Percentiles rank a stretch among this genome's conserved stretches.
phyloP scores from a whole-genome alignment of 73 alveolate species.

The Loxodes magnus region DNA sequence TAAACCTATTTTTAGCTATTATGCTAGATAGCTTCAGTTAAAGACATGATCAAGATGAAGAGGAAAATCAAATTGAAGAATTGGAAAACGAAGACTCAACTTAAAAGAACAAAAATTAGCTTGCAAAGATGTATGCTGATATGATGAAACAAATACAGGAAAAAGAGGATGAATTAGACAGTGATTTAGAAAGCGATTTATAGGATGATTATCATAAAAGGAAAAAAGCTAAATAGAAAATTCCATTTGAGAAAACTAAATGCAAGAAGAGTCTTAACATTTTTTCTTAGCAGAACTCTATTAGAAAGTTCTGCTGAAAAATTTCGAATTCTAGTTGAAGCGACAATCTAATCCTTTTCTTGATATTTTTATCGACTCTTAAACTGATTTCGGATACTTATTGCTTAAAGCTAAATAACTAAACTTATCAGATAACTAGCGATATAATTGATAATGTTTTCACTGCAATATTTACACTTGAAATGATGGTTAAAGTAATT shows the following conservation, averaged over 20 bases:
- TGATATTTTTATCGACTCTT: constrained; percentile 23
- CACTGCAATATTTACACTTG: constrained; percentile 21
- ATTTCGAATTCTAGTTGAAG: not conserved
- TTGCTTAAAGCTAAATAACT: not conserved
- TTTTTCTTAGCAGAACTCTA: not conserved
- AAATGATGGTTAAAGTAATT: constrained; percentile 16
- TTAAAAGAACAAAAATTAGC: not conserved
- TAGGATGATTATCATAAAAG: not conserved
- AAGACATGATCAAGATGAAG: not conserved
- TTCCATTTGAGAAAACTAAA: not conserved
- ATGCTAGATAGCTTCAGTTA: constrained; percentile 66
- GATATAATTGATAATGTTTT: constrained; percentile 47
- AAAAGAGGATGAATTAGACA: not conserved
- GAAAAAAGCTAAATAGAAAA: no score
- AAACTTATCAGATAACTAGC: not conserved
- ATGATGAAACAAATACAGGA: not conserved
- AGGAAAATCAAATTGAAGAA: not conserved
- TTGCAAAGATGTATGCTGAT: no score
- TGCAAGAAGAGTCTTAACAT: not conserved
- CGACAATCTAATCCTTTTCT: constrained; percentile 31
- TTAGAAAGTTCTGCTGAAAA: not conserved
- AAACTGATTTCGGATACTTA: constrained; percentile 17
- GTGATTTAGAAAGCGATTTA: not conserved
- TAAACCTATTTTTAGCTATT: constrained; percentile 86
- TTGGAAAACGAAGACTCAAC: not conserved